Evolutionary conservation across 495 filamentous ascomycete genomes (phyloP).

Genomic region (Penicillium cataractarum): DNA sequence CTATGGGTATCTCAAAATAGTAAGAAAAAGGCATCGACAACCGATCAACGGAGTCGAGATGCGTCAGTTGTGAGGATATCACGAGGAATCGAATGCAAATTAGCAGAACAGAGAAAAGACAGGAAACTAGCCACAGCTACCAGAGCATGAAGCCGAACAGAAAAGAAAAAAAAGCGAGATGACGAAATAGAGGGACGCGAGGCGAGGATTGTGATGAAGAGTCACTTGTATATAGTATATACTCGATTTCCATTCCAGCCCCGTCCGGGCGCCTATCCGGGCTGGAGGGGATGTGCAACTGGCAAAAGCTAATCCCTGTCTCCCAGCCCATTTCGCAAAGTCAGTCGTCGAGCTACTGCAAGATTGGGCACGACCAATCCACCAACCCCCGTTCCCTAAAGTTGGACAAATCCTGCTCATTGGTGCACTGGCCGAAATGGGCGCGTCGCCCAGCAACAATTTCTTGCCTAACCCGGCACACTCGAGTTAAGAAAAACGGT

Average conservation of each 20-base stretch:
- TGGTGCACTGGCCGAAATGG: slow-evolving; percentile 21
- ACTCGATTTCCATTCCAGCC: slow-evolving; percentile 3
- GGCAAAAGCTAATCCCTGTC: slow-evolving; percentile 24
- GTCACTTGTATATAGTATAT: slow-evolving; percentile 35
- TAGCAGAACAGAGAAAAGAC: slow-evolving; percentile 13
- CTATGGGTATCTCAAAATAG: slow-evolving; percentile 43
- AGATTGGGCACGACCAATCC: slow-evolving; percentile 34
- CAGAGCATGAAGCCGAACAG: slow-evolving; percentile 39
- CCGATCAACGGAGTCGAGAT: slow-evolving; percentile 49
- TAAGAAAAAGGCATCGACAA: slow-evolving; percentile 36
- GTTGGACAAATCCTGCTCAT: slow-evolving; percentile 10
- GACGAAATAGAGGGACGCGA: slow-evolving; percentile 34
- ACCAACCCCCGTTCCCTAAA: slow-evolving; percentile 19
- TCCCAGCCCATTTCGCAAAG: slow-evolving; percentile 10
- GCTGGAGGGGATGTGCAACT: slow-evolving; percentile 16
- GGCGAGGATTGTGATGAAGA: too few species aligned
- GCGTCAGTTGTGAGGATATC: slow-evolving; percentile 10
- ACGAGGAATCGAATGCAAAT: slow-evolving; percentile 16
- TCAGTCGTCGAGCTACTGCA: slow-evolving; percentile 40
- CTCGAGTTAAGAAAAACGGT: background rate
- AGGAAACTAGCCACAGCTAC: slow-evolving; percentile 37
- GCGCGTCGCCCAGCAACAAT: slow-evolving; percentile 29
- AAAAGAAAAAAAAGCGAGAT: slow-evolving; percentile 32
- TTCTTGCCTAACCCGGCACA: slow-evolving; percentile 3
- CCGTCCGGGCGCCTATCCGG: slow-evolving; percentile 12